Conservation (phyloP, 495 filamentous ascomycete species). For the Penicillium argentinense region DNA sequence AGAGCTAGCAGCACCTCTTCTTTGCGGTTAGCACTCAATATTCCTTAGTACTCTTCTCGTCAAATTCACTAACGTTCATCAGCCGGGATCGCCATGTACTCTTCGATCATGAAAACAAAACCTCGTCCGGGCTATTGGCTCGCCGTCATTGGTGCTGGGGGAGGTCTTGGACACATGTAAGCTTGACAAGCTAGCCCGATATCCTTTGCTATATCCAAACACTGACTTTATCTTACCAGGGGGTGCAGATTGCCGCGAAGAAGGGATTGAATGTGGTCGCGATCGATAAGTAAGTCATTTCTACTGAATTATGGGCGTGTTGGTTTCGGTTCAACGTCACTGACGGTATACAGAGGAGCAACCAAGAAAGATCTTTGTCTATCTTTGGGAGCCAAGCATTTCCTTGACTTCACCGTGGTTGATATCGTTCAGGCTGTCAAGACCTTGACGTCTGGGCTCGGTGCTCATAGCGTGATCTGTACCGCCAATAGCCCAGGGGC, state of each 20-base stretch:
- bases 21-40: constrained; percentile 33
- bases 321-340: background rate
- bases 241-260: constrained; percentile 44
- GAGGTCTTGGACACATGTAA: constrained; percentile 47
- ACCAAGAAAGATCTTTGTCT: constrained; percentile 44
- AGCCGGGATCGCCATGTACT: constrained; percentile 50
- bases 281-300: constrained; percentile 36
- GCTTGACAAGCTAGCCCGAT: background rate
- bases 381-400: constrained; percentile 36
- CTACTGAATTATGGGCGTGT: background rate
- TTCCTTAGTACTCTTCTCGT: background rate
- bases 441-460: constrained; percentile 32
- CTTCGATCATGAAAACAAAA: constrained; percentile 46
- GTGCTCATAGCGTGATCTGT: constrained; percentile 47
- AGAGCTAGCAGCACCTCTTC: constrained; percentile 38
- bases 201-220: no score
- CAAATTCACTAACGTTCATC: background rate
- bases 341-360: constrained; percentile 26
- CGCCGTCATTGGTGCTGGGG: constrained; percentile 43
- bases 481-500: constrained; percentile 39
- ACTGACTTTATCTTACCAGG: constrained; percentile 21
- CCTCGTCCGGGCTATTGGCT: constrained; percentile 42
- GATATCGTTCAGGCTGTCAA: constrained; percentile 38
- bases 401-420: constrained; percentile 40
- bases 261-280: constrained; percentile 44